Evolutionary conservation across 495 filamentous ascomycete species (phyloP).

Genomic region (Pseudoneurospora amorphoporcata): DNA sequence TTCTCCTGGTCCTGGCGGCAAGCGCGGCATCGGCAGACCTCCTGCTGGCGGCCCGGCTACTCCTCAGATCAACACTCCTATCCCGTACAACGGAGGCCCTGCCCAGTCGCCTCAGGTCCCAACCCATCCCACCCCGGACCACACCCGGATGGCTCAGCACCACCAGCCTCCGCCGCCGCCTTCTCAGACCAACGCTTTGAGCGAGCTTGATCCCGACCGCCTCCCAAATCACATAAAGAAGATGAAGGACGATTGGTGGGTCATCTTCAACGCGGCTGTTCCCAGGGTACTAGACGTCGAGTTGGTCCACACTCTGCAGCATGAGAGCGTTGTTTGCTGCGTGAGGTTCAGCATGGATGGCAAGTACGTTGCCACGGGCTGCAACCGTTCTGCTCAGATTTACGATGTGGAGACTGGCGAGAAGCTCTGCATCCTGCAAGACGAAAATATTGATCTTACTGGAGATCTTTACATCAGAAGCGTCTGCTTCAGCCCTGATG

Average conservation of each 20-base stretch:
- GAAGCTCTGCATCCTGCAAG: constrained; percentile 68
- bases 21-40: constrained; percentile 43
- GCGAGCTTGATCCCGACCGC: constrained; percentile 77
- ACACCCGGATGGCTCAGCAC: constrained; percentile 23
- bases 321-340: constrained; percentile 86
- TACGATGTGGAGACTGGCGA: constrained; percentile 74
- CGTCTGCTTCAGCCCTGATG: constrained; percentile 88
- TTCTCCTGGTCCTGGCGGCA: constrained; percentile 74
- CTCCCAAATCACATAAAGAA: constrained; percentile 77
- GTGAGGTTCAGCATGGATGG: constrained; percentile 84
- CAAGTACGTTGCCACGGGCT: constrained; percentile 80
- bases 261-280: constrained; percentile 78
- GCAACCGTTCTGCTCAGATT: constrained; percentile 82
- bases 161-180: constrained; percentile 34
- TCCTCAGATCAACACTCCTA: constrained; percentile 75
- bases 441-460: constrained; percentile 71
- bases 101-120: constrained; percentile 71
- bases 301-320: constrained; percentile 72
- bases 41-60: constrained; percentile 68
- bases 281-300: constrained; percentile 79
- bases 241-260: constrained; percentile 76
- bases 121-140: constrained; percentile 65
- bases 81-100: constrained; percentile 66
- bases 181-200: constrained; percentile 60
- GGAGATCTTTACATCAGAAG: constrained; percentile 86